Base-by-base conservation (phyloP, 2,329 filamentous ascomycete species). In the Fusarium sp. region DNA sequence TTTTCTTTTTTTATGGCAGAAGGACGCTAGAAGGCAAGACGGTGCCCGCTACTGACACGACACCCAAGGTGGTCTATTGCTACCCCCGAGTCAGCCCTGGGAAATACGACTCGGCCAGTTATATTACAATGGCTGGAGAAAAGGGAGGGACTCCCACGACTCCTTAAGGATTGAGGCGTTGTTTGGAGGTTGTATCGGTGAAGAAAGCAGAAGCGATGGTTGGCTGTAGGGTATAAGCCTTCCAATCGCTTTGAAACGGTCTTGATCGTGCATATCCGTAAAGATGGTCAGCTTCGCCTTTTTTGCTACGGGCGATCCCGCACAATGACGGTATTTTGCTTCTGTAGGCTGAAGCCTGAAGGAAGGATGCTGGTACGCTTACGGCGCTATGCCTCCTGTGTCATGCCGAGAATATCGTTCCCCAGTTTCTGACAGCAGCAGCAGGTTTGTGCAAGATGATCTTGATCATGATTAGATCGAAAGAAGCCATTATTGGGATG, bases 1-100 rank as follows among this genome's bases (percentile, higher is more conserved):
- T 37, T 30, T 30, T 61, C 56, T 53, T 61, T 54, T 62, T 62
- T 49, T 50, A 63, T 56, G 59, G 22, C 60, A 47, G 52, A 62
- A 62, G 51, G 43, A 17, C 61, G 61, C 61, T 64, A 64, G 59
- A 64, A 64, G 26, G 60, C 30, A 10, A 17, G 35, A 28, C 30
- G 26, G 26, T 46, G 33, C 26, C 61, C 61, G 52, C 61, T 47
- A 41, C 22, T 20, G 33, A 44, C 56, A 51, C 37, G 37, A 48
- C 30, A 33, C 30, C 37, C 14, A 43, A 9, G 17, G n/a, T 37
- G 17, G 8, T 9, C 15, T 17, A 17, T 17, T 35, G 17, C 28
- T 41, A n/a, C 24, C 14, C 22, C 24, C 19, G 40, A 64, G 52
- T 51, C 58, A 64, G 60, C 59, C 59, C 49, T 56, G 59, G 57